phyloP scores from a whole-genome alignment of 169 alveolate genomes.

The Cryptosporidium sp. region DNA sequence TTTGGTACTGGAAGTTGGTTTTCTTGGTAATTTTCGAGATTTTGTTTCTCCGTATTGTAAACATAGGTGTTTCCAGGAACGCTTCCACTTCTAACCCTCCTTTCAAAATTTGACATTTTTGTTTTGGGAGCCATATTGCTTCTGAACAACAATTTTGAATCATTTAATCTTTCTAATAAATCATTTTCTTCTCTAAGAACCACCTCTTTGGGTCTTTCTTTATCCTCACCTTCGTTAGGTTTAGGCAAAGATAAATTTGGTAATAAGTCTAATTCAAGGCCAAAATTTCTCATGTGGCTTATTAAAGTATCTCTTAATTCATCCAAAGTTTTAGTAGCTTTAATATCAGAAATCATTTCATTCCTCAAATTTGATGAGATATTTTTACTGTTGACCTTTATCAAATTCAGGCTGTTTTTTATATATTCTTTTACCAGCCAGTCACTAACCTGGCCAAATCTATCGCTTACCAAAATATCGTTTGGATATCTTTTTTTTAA shows the following conservation, averaged over 20 bases:
- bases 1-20: not conserved
- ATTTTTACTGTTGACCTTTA: not conserved
- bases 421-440: slow-evolving; percentile 9
- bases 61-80: not conserved
- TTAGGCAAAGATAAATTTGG: not conserved
- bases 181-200: slow-evolving; percentile 16
- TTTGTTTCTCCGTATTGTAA: not conserved
- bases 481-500: not conserved
- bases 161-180: not conserved
- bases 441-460: slow-evolving; percentile 28
- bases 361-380: not conserved
- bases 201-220: not conserved
- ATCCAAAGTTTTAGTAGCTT: not conserved
- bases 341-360: not conserved
- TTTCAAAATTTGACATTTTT: slow-evolving; percentile 29
- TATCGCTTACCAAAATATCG: slow-evolving; percentile 6
- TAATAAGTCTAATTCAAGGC: not conserved
- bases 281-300: not conserved
- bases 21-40: not conserved
- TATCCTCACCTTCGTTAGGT: not conserved
- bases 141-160: not conserved
- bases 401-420: not conserved
- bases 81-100: slow-evolving; percentile 14
- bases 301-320: not conserved
- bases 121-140: not conserved